phyloP scores from a whole-genome alignment of 352 stramenopile genomes.

The Thraustotheca clavata region DNA sequence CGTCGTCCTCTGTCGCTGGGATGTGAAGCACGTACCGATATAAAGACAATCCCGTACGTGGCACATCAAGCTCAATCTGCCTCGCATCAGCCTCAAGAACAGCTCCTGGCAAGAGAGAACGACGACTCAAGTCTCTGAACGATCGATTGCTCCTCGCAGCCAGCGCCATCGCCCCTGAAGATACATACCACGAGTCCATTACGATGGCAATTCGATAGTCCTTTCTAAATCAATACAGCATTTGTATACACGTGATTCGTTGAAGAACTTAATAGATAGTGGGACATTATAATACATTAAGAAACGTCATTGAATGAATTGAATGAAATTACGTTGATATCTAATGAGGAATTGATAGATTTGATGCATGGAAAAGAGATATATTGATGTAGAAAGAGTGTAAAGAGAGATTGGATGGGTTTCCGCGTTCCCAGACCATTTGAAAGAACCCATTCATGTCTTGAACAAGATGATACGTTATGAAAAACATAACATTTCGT shows the following conservation, averaged over 20 bases:
- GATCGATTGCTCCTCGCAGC: conserved; percentile 8
- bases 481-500: too few species aligned
- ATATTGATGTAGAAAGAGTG: too few species aligned
- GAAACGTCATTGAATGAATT: not conserved
- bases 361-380: too few species aligned
- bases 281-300: conserved; percentile 11
- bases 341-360: not conserved
- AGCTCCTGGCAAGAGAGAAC: not conserved
- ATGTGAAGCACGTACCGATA: conserved; percentile 38
- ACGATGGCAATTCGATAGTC: too few species aligned
- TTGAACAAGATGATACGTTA: too few species aligned
- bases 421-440: too few species aligned
- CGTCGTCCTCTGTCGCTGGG: not conserved
- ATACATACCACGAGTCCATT: conserved; percentile 18
- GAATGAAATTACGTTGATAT: not conserved
- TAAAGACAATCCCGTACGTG: conserved; percentile 44
- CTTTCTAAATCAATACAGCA: too few species aligned
- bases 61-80: conserved; percentile 66
- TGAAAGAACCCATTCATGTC: too few species aligned
- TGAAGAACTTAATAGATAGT: too few species aligned
- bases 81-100: conserved; percentile 44
- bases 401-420: too few species aligned
- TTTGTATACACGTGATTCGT: too few species aligned
- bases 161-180: conserved; percentile 13
- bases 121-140: conserved; percentile 4